Percentiles rank a stretch among this genome's conserved stretches.
Conservation (phyloP, 139 green algal genomes). For the Edaphochlamys debaryana region DNA sequence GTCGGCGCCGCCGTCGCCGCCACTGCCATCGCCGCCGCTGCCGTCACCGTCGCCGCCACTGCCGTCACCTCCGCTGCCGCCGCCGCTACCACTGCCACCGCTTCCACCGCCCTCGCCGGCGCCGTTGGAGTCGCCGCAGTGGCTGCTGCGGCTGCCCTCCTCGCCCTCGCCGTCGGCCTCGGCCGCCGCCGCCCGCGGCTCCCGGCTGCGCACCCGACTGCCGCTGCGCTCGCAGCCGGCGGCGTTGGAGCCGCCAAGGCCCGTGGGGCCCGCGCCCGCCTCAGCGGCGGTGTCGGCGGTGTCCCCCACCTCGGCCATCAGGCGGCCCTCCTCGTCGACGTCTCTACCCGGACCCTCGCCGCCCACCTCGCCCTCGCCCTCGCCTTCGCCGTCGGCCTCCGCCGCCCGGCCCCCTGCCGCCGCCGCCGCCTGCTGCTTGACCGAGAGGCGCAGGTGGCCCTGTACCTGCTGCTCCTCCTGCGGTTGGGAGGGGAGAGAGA, state of each 20-base stretch:
- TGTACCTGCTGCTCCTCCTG: not conserved
- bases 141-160: conserved; percentile 38
- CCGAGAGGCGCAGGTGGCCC: not conserved
- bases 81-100: conserved; percentile 1
- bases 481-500: too few relatives aligned
- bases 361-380: not conserved
- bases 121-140: conserved; percentile 16
- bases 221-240: too few relatives aligned
- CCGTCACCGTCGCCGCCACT: not conserved
- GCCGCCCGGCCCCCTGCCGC: not conserved
- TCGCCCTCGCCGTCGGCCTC: not conserved
- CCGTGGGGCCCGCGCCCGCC: too few relatives aligned
- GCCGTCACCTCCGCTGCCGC: not conserved
- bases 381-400: not conserved
- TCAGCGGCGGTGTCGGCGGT: too few relatives aligned
- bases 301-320: not conserved
- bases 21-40: not conserved
- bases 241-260: too few relatives aligned
- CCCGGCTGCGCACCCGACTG: too few relatives aligned
- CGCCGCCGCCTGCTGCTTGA: not conserved
- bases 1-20: not conserved
- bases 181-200: not conserved
- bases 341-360: not conserved
- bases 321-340: not conserved
- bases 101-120: not conserved